These are phyloP conservation scores for Vanderwaltozyma verrucispora DNA, from an alignment of 805 yeast species.

Conservation along the genomic window DNA sequence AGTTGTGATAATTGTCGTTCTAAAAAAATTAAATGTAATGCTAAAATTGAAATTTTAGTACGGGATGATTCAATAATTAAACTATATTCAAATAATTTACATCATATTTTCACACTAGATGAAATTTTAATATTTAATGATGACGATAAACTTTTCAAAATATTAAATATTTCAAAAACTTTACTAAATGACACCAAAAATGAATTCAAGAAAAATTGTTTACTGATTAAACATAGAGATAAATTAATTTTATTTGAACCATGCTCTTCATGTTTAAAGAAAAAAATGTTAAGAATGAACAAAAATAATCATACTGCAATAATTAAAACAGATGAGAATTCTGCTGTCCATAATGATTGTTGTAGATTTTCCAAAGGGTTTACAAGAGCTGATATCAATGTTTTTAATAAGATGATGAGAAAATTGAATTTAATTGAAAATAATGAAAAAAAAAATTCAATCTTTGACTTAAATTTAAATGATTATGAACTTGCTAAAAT, in stretches of 20 bases:
- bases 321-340: no score
- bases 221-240: conserved; percentile 23
- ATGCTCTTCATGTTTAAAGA: conserved; percentile 42
- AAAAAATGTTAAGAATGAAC: conserved; percentile 1
- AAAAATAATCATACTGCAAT: neutral
- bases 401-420: conserved; percentile 1
- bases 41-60: conserved; percentile 40
- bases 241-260: conserved; percentile 39
- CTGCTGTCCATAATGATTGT: neutral
- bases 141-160: neutral
- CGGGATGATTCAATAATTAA: conserved; percentile 16
- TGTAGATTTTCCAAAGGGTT: conserved; percentile 55
- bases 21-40: conserved; percentile 70
- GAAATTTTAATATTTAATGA: conserved; percentile 6
- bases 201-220: neutral
- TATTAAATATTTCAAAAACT: neutral
- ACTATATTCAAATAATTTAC: conserved; percentile 9
- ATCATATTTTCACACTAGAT: conserved; percentile 11
- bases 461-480: neutral
- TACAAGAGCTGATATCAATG: conserved; percentile 21
- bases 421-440: neutral
- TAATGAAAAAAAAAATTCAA: neutral
- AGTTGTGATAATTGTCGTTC: conserved; percentile 63
- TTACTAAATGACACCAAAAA: neutral
- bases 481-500: conserved; percentile 1